Percentiles rank a stretch among this genome's conserved stretches.
phyloP scores from a whole-genome alignment of 768 basidiomycete genomes.

The Trametes sanguinea region DNA sequence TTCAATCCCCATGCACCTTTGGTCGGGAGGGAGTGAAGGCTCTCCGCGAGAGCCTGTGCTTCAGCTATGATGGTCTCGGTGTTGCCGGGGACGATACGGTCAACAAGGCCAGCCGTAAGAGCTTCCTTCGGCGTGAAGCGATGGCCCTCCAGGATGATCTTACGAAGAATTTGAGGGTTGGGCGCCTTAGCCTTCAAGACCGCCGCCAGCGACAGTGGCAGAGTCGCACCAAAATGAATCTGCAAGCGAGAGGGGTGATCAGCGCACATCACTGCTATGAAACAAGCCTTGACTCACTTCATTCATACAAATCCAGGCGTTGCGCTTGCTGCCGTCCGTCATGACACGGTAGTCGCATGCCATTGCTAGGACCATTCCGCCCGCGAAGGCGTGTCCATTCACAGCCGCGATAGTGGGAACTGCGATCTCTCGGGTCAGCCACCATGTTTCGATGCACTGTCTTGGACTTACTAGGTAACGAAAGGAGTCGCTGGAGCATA shows the following conservation, averaged over 20 bases:
- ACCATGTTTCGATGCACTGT: not conserved
- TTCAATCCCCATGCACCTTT: slow-evolving; percentile 73
- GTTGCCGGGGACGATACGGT: slow-evolving; percentile 61
- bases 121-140: slow-evolving; percentile 77
- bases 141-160: slow-evolving; percentile 78
- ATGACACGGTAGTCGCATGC: slow-evolving; percentile 89
- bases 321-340: slow-evolving; percentile 75
- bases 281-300: slow-evolving; percentile 51
- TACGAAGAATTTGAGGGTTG: slow-evolving; percentile 58
- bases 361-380: slow-evolving; percentile 75
- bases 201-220: slow-evolving; percentile 71
- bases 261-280: not conserved
- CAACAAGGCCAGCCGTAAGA: slow-evolving; percentile 63
- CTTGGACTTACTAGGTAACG: slow-evolving; percentile 66
- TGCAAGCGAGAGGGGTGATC: slow-evolving; percentile 28
- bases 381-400: slow-evolving; percentile 88
- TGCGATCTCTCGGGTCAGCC: slow-evolving; percentile 29
- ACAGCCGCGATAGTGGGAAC: slow-evolving; percentile 80
- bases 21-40: slow-evolving; percentile 51
- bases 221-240: slow-evolving; percentile 82
- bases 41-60: slow-evolving; percentile 62
- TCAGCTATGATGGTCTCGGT: slow-evolving; percentile 63
- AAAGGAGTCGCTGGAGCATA: slow-evolving; percentile 63
- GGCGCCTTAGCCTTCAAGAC: slow-evolving; percentile 67
- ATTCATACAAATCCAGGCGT: slow-evolving; percentile 92